Conservation (phyloP, 2,329 filamentous ascomycete genomes). For the Metarhizium humberi region DNA sequence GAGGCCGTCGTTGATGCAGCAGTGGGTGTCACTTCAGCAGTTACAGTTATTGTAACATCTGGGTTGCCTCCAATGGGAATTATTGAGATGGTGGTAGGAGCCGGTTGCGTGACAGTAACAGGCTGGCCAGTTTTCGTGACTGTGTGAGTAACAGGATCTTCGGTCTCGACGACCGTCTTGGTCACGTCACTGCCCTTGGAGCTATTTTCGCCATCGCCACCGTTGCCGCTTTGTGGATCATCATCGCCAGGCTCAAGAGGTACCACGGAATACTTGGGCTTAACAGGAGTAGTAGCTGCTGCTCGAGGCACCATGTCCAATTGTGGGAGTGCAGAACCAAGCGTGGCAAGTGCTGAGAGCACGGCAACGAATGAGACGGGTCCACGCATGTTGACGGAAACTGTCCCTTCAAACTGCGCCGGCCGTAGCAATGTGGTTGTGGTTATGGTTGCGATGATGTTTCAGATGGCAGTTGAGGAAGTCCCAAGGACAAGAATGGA, state of each 20-base stretch:
- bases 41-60: background rate
- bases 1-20: background rate
- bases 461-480: background rate
- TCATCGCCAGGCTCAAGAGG: constrained; percentile 25
- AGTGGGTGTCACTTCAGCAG: constrained; percentile 1
- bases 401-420: background rate
- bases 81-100: constrained; percentile 22
- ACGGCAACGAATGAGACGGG: constrained; percentile 19
- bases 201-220: constrained; percentile 8
- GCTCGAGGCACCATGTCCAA: constrained; percentile 15
- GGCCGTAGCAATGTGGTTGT: background rate
- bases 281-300: constrained; percentile 6
- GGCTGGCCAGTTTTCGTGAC: constrained; percentile 18
- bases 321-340: constrained; percentile 19
- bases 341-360: constrained; percentile 18
- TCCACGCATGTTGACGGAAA: constrained; percentile 20
- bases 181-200: constrained; percentile 18
- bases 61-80: constrained; percentile 16
- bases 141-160: constrained; percentile 16
- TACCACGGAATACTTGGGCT: constrained; percentile 29
- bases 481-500: background rate
- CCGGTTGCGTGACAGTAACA: constrained; percentile 18
- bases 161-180: constrained; percentile 10
- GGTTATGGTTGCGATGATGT: background rate
- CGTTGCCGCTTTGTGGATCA: constrained; percentile 9